phyloP scores from a whole-genome alignment of 225 moss, liverwort and hornwort species.

The Polytrichum commune region DNA sequence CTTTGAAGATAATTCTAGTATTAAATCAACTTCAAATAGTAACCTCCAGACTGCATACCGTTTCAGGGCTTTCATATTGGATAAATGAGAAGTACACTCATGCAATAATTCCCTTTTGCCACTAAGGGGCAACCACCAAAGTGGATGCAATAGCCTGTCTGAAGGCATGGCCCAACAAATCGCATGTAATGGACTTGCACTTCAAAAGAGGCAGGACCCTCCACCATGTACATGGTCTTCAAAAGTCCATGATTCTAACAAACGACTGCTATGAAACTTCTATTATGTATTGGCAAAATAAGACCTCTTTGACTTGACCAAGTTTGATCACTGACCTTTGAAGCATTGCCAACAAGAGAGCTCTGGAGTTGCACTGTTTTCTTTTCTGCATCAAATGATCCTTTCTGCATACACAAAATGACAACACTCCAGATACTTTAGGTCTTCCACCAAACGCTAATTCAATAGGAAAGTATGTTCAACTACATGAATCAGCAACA shows the following conservation, averaged over 20 bases:
- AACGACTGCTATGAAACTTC: background rate
- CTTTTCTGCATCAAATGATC: slow-evolving; percentile 63
- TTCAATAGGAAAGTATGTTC: too few relatives aligned
- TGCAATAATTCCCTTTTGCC: too few relatives aligned
- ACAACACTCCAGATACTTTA: background rate
- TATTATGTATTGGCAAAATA: background rate
- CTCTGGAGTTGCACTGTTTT: slow-evolving; percentile 74
- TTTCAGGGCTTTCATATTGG: too few relatives aligned
- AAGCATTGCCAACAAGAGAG: slow-evolving; percentile 78
- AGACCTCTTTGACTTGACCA: background rate
- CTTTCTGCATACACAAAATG: slow-evolving; percentile 57
- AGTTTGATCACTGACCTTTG: slow-evolving; percentile 57
- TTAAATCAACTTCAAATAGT: too few relatives aligned
- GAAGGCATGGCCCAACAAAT: background rate
- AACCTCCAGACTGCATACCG: too few relatives aligned
- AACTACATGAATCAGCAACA: too few relatives aligned
- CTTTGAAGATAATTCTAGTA: too few relatives aligned
- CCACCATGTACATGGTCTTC: background rate
- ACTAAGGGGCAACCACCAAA: too few relatives aligned
- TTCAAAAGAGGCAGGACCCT: background rate
- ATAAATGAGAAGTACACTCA: too few relatives aligned
- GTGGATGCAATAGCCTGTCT: too few relatives aligned
- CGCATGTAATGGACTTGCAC: background rate
- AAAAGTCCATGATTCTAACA: slow-evolving; percentile 1
- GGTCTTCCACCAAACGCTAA: background rate